Evolutionary conservation across 495 filamentous ascomycete genomes (phyloP).

Genomic region (Daldinia caldariorum): DNA sequence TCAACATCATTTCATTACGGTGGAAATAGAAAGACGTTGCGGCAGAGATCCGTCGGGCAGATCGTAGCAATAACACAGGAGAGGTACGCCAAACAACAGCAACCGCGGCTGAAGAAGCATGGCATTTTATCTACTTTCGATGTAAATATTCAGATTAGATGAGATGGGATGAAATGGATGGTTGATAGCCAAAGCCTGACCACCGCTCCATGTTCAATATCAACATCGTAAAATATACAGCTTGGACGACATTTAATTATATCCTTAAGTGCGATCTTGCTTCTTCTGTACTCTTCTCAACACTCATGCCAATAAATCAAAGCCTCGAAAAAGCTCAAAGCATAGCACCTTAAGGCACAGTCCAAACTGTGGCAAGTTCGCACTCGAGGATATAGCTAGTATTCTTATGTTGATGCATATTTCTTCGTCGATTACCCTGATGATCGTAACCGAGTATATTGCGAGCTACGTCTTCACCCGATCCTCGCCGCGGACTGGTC

Average conservation of each 20-base stretch:
- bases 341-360: no score
- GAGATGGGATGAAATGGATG: neutral
- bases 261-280: no score
- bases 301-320: no score
- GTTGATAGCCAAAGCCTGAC: no score
- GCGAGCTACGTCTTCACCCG: conserved; percentile 10
- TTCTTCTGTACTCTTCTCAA: no score
- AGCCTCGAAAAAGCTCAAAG: no score
- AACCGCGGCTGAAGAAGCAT: no score
- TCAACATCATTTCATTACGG: neutral
- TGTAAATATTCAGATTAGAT: neutral
- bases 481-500: conserved; percentile 12
- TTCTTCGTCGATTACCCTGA: neutral
- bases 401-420: neutral
- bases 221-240: neutral
- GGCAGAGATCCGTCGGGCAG: no score
- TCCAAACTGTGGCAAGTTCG: no score
- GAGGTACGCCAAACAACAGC: no score
- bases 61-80: no score
- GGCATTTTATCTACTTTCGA: neutral
- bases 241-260: neutral
- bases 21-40: neutral
- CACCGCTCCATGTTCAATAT: neutral
- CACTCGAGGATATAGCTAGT: no score
- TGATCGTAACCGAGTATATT: conserved; percentile 11